Base-by-base conservation (phyloP, 768 basidiomycete species). In the Tricholoma matsutake region DNA sequence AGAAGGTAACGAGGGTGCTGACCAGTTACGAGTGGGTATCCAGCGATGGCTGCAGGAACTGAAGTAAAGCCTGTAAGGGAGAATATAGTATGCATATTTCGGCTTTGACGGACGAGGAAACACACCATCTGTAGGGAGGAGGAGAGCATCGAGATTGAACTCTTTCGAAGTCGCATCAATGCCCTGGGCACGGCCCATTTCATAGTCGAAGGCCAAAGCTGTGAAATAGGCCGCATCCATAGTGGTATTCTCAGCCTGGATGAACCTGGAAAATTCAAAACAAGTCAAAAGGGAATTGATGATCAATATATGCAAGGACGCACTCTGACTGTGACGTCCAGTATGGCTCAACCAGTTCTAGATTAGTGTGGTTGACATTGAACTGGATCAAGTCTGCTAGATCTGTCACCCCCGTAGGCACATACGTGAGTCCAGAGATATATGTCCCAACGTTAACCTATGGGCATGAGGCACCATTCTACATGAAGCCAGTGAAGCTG, bases 11-110 rank as follows among this genome's bases (percentile, higher is more conserved):
- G 13, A 35, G 2, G 1, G 13, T 35, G 34, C 34, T 65, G 47
- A 83, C 86, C 86, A 22, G 87, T 86, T 37, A 87, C 75, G 57
- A 87, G 84, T 1, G 87, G 87, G 64, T 87, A 88, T 7, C 86
- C 87, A 6, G 84, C 83, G 58, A 87, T 81, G 3, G 86, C 87
- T 72, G 72, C 67, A 4, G 64, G 59, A 7, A 10, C 64, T 35
- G 34, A 35, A 49, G 37, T n/a, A 22, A 55, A 58, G 57, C 55
- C 72, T 65, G 16, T 63, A 68, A 39, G 29, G 14, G 28, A 52
- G 7, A 45, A 32, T 10, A 14, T 16, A n/a, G 6, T 16, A 37
- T n/a, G 53, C 18, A 57, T 41, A 37, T 11, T 34, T n/a, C n/a
- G n/a, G n/a, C n/a, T n/a, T 16, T 63, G 77, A 75, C 11, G 78